These are phyloP conservation scores for Albugo laibachii DNA, from an alignment of 352 stramenopile genomes.

Conservation along the genomic window DNA sequence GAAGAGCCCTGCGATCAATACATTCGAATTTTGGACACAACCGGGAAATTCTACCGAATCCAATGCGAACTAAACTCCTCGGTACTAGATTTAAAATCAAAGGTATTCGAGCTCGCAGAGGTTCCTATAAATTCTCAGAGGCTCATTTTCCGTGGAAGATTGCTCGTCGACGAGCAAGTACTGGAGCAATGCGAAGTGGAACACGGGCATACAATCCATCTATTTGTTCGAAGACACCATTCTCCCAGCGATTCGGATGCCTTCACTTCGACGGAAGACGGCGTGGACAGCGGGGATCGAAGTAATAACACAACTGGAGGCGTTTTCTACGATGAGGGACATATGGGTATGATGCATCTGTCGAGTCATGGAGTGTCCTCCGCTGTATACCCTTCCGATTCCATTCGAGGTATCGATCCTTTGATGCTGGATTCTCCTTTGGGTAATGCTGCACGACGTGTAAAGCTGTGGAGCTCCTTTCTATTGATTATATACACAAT, in stretches of 20 bases:
- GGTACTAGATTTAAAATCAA: constrained; percentile 38
- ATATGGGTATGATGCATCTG: constrained; percentile 54
- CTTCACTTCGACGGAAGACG: background rate
- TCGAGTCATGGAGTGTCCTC: constrained; percentile 66
- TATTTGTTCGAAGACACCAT: constrained; percentile 56
- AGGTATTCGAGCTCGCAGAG: constrained; percentile 53
- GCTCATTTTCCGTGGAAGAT: constrained; percentile 81
- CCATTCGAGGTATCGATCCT: constrained; percentile 49
- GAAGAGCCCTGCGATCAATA: background rate
- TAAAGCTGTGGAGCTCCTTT: constrained; percentile 79
- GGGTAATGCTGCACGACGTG: constrained; percentile 61
- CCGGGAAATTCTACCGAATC: constrained; percentile 74
- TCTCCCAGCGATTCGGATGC: constrained; percentile 30
- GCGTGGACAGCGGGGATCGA: background rate
- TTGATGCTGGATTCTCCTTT: constrained; percentile 71
- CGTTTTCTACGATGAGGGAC: constrained; percentile 16
- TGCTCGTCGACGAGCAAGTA: constrained; percentile 59
- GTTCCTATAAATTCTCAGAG: constrained; percentile 53
- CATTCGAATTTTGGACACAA: constrained; percentile 64
- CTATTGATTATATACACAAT: constrained; percentile 80
- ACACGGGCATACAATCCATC: constrained; percentile 79
- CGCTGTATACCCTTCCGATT: constrained; percentile 69
- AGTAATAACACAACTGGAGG: constrained; percentile 4
- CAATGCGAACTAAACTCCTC: constrained; percentile 36
- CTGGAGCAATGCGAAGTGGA: constrained; percentile 81